Evolutionary conservation across 2,329 filamentous ascomycete species (phyloP), one percentile per base, ranked within the genome.

Genomic region (Thelonectria olida): DNA sequence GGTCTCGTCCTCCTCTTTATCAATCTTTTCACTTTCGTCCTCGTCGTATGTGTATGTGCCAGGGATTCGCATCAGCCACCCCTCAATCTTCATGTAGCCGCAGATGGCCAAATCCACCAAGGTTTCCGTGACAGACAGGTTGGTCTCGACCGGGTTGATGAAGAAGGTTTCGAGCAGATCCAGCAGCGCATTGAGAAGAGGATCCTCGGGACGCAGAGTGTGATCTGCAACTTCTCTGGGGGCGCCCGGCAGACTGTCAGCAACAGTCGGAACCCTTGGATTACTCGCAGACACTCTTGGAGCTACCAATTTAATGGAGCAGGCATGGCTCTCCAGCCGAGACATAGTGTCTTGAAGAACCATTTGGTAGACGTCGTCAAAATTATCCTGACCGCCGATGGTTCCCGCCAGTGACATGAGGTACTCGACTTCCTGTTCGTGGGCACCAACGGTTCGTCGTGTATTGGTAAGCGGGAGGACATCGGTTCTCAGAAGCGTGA

Each of bases 101-200:
- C 96, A 98, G 1, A 92, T 88, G 10, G 92, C 92, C 39, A 99
- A 82, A 66, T 92, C 91, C 25, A 96, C 86, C 42, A 98, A 82
- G 1, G 91, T 86, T 70, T 96, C 92, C 0, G 95, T 98, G 2
- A 97, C 82, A 0, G 91, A 91, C 4, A 99, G 80, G 68, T 99
- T 99, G 3, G 92, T 94, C 69, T 97, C 93, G 3, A 98, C 89
- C 3, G 93, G 90, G 70, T 99, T 99, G 5, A 92, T 85, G 69
- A 97, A 93, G 72, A 98, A 99, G 0, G 85, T 89, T 44, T 90
- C 85, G 10, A 99, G 78, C 7, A 95, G 83, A 42, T 91, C 89
- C 9, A 91, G 79, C 2, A 92, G 80, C 8, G 91, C 87, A 73
- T 86, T 87, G 47, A 89, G 82, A 34, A 89, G 84, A 42, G 84